Base-by-base conservation (phyloP, 2,329 filamentous ascomycete genomes). In the Xylaria arbuscula region DNA sequence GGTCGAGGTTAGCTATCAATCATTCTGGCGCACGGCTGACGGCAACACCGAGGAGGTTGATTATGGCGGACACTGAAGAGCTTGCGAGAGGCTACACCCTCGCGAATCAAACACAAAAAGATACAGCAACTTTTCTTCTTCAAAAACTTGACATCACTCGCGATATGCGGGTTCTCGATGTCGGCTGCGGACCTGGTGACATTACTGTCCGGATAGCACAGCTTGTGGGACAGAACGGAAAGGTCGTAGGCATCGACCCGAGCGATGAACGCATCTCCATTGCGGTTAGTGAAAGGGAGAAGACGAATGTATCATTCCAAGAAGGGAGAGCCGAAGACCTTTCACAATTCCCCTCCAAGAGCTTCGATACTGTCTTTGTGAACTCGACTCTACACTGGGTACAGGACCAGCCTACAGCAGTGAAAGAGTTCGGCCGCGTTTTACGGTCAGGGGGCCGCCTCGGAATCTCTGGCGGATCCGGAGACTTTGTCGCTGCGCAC, bases 151-250 rank as follows among this genome's bases (percentile, higher is more conserved):
- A 55, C 1, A 59, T 78, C 64, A 22, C 56, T 17, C 60, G 59
- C 8, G 71, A 71, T 22, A 69, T 73, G 65, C 64, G 53, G 34
- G 70, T 80, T 48, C 76, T 80, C 17, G 78, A 80, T 55, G 75
- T 78, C 47, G 78, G 78, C 48, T 79, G 77, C 62, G 78, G 78
- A 8, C 76, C 77, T 1, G 78, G 78, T 17, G 75, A 78, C 22
- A 72, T 79, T 9, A 75, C 76, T 7, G 50, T 72, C 8, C 63
- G 72, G 62, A 72, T 76, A 6, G 70, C 75, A 17, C 69, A 72
- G 48, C 55, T 72, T 15, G 73, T 74, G 8, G 74, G 72, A 34
- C 69, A 70, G 6, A 6, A 56, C 2, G 71, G 71, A 28, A 51
- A n/a, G 1, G 71, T 72, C 34, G 66, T 69, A 36, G 78, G 77